phyloP scores from a whole-genome alignment of 805 yeast species.

The Cyberlindnera amylophila region DNA sequence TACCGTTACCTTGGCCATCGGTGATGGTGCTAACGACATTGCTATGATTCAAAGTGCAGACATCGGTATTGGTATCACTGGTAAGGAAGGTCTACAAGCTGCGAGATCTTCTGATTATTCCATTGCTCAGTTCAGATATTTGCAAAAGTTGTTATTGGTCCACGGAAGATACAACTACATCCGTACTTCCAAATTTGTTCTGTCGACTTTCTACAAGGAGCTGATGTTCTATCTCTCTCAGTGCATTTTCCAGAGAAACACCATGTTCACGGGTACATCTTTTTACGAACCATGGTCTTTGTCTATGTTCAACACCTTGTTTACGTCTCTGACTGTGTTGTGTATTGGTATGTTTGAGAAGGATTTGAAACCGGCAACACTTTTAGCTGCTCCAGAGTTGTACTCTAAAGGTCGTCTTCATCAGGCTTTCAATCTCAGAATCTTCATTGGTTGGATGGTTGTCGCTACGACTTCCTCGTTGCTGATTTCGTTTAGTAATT shows the following conservation, averaged over 20 bases:
- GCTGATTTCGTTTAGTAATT: conserved; percentile 62
- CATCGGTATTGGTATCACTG: conserved; percentile 96
- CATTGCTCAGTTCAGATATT: conserved; percentile 87
- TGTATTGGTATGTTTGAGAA: conserved; percentile 95
- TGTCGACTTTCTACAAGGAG: conserved; percentile 94
- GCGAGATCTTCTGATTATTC: conserved; percentile 94
- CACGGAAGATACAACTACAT: conserved; percentile 96
- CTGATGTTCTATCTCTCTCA: conserved; percentile 86
- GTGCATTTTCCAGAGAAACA: conserved; percentile 77
- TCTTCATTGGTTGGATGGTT: conserved; percentile 76
- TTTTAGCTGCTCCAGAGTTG: conserved; percentile 87
- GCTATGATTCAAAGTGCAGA: conserved; percentile 99
- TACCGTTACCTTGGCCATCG: conserved; percentile 89
- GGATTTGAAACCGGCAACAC: conserved; percentile 83
- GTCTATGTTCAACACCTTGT: conserved; percentile 94
- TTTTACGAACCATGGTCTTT: conserved; percentile 94
- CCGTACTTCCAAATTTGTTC: conserved; percentile 85
- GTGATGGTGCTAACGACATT: conserved; percentile 98
- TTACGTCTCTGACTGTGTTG: conserved; percentile 87
- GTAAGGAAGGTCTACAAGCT: conserved; percentile 95
- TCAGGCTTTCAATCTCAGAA: conserved; percentile 64
- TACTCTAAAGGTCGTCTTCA: conserved; percentile 74
- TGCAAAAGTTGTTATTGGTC: conserved; percentile 78
- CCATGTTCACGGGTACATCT: conserved; percentile 90
- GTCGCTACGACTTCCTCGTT: conserved; percentile 72